These are phyloP conservation scores for Chaetomiaceae sp. DNA, from an alignment of 2,329 filamentous ascomycete genomes.

Conservation along the genomic window DNA sequence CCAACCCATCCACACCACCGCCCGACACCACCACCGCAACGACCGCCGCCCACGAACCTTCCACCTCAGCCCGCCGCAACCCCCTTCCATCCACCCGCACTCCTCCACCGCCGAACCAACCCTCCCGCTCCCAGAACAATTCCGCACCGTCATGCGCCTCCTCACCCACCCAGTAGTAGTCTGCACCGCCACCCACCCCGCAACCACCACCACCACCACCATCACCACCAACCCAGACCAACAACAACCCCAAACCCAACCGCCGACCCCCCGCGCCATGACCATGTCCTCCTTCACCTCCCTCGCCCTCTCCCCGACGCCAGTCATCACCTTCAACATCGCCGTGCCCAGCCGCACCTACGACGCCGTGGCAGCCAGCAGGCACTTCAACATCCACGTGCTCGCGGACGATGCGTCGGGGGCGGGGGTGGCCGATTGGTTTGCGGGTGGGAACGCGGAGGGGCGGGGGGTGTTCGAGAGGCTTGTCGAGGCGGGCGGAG, in stretches of 20 bases:
- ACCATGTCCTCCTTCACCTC: conserved; percentile 59
- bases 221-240: conserved; percentile 39
- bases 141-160: conserved; percentile 51
- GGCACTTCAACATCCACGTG: conserved; percentile 53
- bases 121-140: conserved; percentile 36
- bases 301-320: conserved; percentile 47
- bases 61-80: conserved; percentile 28
- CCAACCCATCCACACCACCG: conserved; percentile 10
- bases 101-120: conserved; percentile 13
- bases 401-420: conserved; percentile 45
- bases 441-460: conserved; percentile 46
- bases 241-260: neutral
- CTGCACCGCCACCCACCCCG: conserved; percentile 44
- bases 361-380: conserved; percentile 43
- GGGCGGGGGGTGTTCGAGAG: conserved; percentile 36
- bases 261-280: conserved; percentile 44
- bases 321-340: conserved; percentile 55
- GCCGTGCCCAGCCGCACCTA: conserved; percentile 52
- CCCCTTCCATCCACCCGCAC: conserved; percentile 36
- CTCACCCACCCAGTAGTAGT: conserved; percentile 54
- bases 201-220: conserved; percentile 7
- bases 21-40: neutral
- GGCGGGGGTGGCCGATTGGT: conserved; percentile 48
- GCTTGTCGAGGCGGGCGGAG: conserved; percentile 29
- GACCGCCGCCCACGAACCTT: conserved; percentile 9